Base-by-base conservation (phyloP, 225 moss, liverwort and hornwort species). In the Marchantia polymorpha region DNA sequence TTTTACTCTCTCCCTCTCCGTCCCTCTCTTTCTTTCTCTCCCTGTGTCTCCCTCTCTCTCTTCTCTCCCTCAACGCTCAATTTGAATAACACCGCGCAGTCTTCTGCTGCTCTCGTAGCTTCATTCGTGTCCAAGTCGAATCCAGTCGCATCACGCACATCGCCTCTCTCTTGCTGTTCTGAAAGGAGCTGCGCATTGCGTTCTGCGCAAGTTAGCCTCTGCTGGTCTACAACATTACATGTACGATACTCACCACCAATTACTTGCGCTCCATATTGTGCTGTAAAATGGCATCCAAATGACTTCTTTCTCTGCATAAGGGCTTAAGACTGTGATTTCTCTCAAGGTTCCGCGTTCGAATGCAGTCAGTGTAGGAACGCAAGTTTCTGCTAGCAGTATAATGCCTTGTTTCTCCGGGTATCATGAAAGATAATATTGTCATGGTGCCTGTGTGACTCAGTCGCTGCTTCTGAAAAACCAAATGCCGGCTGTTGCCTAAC, bases 141-240 rank as follows among this genome's bases (percentile, higher is more conserved):
- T n/a, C 23, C 63, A 63, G 23, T 26, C 16, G 30, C 15, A 52
- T 39, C 64, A 14, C 25, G 61, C 52, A 4, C 27, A 31, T 55
- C 22, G 68, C 17, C 26, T 73, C 39, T 39, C 56, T 15, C 76
- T 70, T 49, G 60, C 31, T 80, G 26, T 80, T 76, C 47, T 52
- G 56, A 75, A 76, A 70, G 70, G 76, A 80, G 77, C 64, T 77
- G 64, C 64, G n/a, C 77, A 64, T 64, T 77, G 64, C 8, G 23
- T 48, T 46, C 54, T 29, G 73, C 58, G 75, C 20, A 52, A 77
- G 48, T 61, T 63, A 47, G 64, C 64, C 49, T 26, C 51, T 65
- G 63, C 77, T 77, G 77, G 77, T 76, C 83, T 83, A 72, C 83
- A 83, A 83, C 83, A 72, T 80, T 83, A 71, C 83, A 83, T 83